Conservation (phyloP, 1,284 basidiomycete species). For the Pseudozyma thailandica region DNA sequence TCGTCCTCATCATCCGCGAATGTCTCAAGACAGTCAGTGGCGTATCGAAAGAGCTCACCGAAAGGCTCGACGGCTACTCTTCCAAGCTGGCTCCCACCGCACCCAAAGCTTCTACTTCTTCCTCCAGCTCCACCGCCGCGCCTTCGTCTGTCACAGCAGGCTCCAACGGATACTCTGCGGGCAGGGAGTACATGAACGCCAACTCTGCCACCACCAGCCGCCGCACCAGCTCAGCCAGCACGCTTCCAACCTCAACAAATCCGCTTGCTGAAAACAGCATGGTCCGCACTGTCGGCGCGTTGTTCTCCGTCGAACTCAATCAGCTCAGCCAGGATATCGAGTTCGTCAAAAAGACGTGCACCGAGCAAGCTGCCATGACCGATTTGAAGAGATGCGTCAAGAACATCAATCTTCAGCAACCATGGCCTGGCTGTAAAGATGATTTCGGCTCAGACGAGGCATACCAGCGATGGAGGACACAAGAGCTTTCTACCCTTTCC, state of each 20-base stretch:
- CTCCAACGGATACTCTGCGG: constrained; percentile 19
- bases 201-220: constrained; percentile 31
- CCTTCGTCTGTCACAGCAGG: constrained; percentile 12
- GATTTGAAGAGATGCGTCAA: constrained; percentile 82
- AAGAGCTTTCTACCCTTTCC: constrained; percentile 85
- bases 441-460: constrained; percentile 84
- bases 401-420: constrained; percentile 83
- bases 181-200: constrained; percentile 25
- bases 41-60: constrained; percentile 79
- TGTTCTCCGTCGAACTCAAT: constrained; percentile 80
- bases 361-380: constrained; percentile 71
- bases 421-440: constrained; percentile 84
- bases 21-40: constrained; percentile 72
- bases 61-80: constrained; percentile 83
- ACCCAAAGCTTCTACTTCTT: background rate
- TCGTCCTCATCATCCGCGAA: constrained; percentile 85
- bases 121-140: constrained; percentile 5
- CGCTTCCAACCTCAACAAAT: constrained; percentile 10
- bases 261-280: constrained; percentile 44
- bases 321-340: constrained; percentile 82
- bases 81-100: constrained; percentile 73
- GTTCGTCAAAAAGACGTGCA: constrained; percentile 76
- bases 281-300: constrained; percentile 74
- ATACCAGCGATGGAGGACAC: constrained; percentile 83
- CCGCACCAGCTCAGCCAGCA: constrained; percentile 45